A percentile compares a stretch with the other conserved stretches of the same genome.
These are phyloP conservation scores for Apiospora malaysiana DNA, from an alignment of 2,329 filamentous ascomycete species.

Conservation along the genomic window DNA sequence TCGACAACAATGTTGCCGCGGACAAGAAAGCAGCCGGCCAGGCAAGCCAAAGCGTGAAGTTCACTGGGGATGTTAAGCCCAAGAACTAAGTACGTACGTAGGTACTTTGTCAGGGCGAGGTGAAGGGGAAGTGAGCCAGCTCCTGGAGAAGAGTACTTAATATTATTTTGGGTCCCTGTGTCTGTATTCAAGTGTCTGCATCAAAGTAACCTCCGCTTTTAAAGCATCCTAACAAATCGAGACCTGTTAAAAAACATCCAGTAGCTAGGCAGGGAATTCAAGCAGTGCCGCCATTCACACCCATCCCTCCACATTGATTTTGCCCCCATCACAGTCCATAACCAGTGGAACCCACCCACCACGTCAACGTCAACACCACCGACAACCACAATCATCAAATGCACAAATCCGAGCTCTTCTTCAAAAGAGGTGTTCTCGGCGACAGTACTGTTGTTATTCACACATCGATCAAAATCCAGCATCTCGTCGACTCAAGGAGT, in stretches of 20 bases:
- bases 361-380: not conserved
- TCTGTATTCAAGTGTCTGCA: too few relatives aligned
- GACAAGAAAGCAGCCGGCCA: slow-evolving; percentile 44
- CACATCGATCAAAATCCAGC: not conserved
- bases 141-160: not conserved
- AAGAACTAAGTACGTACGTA: not conserved
- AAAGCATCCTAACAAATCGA: too few relatives aligned
- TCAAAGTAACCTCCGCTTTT: too few relatives aligned
- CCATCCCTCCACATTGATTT: not conserved
- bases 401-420: too few relatives aligned
- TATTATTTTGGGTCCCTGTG: not conserved
- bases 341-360: not conserved
- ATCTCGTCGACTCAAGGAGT: not conserved
- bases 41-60: slow-evolving; percentile 44
- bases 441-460: not conserved
- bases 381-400: not conserved
- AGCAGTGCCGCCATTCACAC: not conserved
- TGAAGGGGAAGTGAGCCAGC: not conserved
- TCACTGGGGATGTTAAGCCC: slow-evolving; percentile 31
- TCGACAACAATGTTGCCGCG: slow-evolving; percentile 56
- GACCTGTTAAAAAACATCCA: not conserved
- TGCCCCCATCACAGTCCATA: not conserved
- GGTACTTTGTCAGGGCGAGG: not conserved
- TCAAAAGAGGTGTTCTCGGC: not conserved
- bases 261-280: not conserved